These are phyloP conservation scores for Mycena albidolilacea DNA, from an alignment of 768 basidiomycete genomes.

Conservation along the genomic window DNA sequence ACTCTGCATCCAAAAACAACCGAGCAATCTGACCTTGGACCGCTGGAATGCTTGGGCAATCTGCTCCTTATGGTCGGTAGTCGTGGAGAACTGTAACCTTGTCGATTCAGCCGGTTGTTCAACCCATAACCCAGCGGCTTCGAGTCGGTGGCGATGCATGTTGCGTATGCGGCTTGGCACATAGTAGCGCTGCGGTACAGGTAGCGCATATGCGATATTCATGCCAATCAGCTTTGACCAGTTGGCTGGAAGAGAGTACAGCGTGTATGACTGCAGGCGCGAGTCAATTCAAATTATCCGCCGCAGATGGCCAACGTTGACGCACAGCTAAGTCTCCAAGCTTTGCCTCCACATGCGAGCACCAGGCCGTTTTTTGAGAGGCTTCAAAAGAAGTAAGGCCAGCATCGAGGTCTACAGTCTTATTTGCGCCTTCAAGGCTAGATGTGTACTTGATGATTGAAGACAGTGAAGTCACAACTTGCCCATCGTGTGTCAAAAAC, in stretches of 20 bases:
- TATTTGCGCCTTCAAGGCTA: conserved; percentile 49
- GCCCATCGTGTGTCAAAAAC: conserved; percentile 73
- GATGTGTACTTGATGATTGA: conserved; percentile 79
- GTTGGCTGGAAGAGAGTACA: conserved; percentile 75
- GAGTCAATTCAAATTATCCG: conserved; percentile 10
- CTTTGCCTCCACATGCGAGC: conserved; percentile 74
- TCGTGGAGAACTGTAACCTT: background rate
- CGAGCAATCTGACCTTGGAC: conserved; percentile 65
- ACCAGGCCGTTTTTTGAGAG: conserved; percentile 73
- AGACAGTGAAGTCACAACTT: conserved; percentile 64
- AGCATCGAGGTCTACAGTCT: conserved; percentile 65
- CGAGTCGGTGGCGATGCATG: conserved; percentile 69
- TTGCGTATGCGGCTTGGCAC: conserved; percentile 75
- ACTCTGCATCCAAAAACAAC: background rate
- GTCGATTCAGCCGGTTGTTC: conserved; percentile 13
- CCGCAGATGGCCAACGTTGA: conserved; percentile 27
- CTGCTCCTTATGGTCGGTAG: conserved; percentile 46
- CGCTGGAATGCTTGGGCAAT: conserved; percentile 73
- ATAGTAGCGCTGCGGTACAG: conserved; percentile 82
- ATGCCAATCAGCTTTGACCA: conserved; percentile 72
- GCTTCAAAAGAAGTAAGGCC: conserved; percentile 61
- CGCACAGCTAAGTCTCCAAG: conserved; percentile 82
- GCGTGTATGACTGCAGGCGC: conserved; percentile 67
- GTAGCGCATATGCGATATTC: conserved; percentile 68
- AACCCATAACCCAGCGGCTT: conserved; percentile 76